Evolutionary conservation across 2,329 filamentous ascomycete genomes (phyloP).

Genomic region (Alternaria triticina): DNA sequence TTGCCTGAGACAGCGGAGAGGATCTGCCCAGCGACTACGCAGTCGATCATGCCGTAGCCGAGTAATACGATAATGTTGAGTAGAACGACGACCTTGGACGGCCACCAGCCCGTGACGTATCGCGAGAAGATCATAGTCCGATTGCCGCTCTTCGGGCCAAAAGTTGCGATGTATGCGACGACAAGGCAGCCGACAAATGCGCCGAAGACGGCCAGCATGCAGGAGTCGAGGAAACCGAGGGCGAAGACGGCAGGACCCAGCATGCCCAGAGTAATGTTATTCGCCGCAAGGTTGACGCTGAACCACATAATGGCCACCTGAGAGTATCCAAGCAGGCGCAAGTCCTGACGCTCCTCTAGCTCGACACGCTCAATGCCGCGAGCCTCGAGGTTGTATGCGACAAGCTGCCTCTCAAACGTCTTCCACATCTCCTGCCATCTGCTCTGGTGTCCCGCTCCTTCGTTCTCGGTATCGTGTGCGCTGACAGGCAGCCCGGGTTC

Average conservation of each 20-base stretch:
- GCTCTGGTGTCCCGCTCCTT: constrained; percentile 1
- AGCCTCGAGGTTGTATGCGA: constrained; percentile 63
- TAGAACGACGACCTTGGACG: constrained; percentile 67
- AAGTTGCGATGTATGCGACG: constrained; percentile 67
- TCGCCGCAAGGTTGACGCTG: constrained; percentile 67
- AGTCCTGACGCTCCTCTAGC: constrained; percentile 60
- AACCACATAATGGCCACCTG: constrained; percentile 67
- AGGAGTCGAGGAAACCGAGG: constrained; percentile 64
- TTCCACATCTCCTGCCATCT: constrained; percentile 31
- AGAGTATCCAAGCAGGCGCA: constrained; percentile 60
- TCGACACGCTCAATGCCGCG: constrained; percentile 66
- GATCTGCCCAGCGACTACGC: constrained; percentile 71
- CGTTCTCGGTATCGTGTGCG: constrained; percentile 4
- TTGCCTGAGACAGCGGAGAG: constrained; percentile 67
- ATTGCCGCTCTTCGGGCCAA: constrained; percentile 67
- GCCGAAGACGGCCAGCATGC: constrained; percentile 64
- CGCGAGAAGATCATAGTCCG: constrained; percentile 64
- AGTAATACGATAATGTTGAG: constrained; percentile 68
- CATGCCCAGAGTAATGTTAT: constrained; percentile 70
- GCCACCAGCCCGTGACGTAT: constrained; percentile 71
- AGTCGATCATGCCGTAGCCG: constrained; percentile 68
- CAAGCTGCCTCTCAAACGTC: constrained; percentile 50
- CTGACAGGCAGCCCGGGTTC: constrained; percentile 21
- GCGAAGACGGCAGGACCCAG: constrained; percentile 65
- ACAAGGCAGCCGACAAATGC: constrained; percentile 61